Base-by-base conservation (phyloP, 331 rosid species). In the Telfairia occidentalis region DNA sequence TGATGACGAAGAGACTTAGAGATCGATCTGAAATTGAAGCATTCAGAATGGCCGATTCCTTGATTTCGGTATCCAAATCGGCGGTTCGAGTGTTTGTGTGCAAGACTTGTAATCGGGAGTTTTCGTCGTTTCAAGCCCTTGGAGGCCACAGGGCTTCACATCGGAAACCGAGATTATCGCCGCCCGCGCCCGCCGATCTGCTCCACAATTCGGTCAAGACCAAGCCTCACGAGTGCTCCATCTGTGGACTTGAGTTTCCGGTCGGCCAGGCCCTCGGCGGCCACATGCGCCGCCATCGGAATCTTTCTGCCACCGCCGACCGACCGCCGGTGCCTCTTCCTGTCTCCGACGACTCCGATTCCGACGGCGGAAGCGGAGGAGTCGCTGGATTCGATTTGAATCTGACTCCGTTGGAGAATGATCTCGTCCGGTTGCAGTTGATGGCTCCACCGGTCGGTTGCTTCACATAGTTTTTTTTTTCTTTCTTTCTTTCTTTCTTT, bases 111-210 rank as follows among this genome's bases (percentile, higher is more conserved):
- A 72, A 77, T 50, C 81, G 84, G 21, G 70, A 78, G 21, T 94
- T 94, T 45, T 40, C 87, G 9, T 86, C 97, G 37, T 91, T 89
- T 74, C 98, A 94, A 58, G 98, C 98, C 5, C 84, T 94, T 8
- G 98, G 98, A 5, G 98, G 96, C 1, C 98, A 93, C 79, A 78
- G 98, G 28, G 95, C 98, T 0, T 89, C 94, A 67, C 98, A 91
- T 81, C 90, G 87, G 78, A 93, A 88, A 49, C 84, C 83, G 0
- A 89, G 80, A 77, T 79, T 83, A 1, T 72, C 53, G 71, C 5
- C 18, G 19, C n/a, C n/a, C n/a, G 49, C 49, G 9, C 19, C 61
- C 32, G 59, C 71, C 5, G 87, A 71, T 23, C 40, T 46, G 2
- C 34, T 53, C 23, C 35, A 46, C 1, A 18, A 7, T 5, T 60